Evolutionary conservation across 352 stramenopile genomes (phyloP).

Genomic region (Phytophthora fragariae): DNA sequence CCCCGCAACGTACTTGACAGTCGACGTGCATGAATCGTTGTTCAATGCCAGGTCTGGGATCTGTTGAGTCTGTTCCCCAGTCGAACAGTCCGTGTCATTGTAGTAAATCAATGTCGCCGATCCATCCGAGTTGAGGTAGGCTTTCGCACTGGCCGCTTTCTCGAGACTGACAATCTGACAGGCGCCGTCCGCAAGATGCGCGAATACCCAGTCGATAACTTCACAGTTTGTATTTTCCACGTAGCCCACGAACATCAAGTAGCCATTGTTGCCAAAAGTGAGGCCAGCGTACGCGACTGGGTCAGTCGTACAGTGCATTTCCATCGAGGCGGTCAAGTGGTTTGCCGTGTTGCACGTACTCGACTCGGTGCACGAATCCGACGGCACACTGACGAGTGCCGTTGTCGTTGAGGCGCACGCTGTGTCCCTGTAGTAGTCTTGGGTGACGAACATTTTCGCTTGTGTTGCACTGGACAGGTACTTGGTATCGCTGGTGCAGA

Average conservation of each 20-base stretch:
- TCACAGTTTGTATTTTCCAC: conserved; percentile 4
- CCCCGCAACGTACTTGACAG: conserved; percentile 3
- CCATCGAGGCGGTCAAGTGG: not conserved
- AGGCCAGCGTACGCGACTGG: not conserved
- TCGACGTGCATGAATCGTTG: conserved; percentile 10
- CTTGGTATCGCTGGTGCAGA: not conserved
- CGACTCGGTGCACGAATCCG: conserved; percentile 3
- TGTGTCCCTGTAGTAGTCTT: conserved; percentile 4
- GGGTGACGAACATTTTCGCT: conserved; percentile 3
- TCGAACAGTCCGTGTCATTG: conserved; percentile 7
- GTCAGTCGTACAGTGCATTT: conserved; percentile 9
- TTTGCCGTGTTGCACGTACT: not conserved
- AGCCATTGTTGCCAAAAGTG: conserved; percentile 6
- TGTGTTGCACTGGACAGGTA: conserved; percentile 2
- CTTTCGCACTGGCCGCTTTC: conserved; percentile 7
- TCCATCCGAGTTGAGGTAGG: conserved; percentile 6
- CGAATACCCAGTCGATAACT: conserved; percentile 7
- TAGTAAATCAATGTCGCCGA: conserved; percentile 7
- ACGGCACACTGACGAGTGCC: not conserved
- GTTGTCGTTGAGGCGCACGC: not conserved
- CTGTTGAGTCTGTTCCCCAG: not conserved
- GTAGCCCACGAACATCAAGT: conserved; percentile 13
- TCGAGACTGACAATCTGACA: conserved; percentile 11
- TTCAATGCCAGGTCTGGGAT: conserved; percentile 4
- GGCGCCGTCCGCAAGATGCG: conserved; percentile 1